Evolutionary conservation across 306 rosid species (phyloP).

Genomic region (Trifolium subterraneum): DNA sequence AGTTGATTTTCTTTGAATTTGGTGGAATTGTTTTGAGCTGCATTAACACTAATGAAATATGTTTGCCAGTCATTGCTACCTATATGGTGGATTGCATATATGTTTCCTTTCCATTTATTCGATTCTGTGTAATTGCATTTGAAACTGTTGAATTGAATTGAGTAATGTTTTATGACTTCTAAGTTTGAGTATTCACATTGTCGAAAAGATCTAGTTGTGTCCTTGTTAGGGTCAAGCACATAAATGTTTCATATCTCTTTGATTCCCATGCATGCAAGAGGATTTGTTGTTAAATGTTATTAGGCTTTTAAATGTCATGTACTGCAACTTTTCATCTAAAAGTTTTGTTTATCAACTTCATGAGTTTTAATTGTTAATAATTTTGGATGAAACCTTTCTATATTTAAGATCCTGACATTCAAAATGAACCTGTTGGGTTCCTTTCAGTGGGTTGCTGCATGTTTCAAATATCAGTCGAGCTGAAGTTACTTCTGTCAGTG

Average conservation of each 20-base stretch:
- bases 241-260: no score
- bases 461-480: constrained; percentile 78
- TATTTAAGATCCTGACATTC: constrained; percentile 12
- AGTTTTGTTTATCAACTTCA: constrained; percentile 22
- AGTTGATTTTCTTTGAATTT: constrained; percentile 13
- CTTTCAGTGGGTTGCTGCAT: constrained; percentile 93
- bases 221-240: no score
- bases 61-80: constrained; percentile 16
- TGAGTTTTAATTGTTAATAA: constrained; percentile 13
- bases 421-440: constrained; percentile 28
- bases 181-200: no score
- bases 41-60: constrained; percentile 5
- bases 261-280: no score
- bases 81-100: constrained; percentile 10
- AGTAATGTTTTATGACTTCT: no score
- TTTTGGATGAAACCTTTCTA: constrained; percentile 18
- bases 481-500: constrained; percentile 67
- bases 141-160: background rate
- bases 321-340: background rate
- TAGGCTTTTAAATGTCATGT: no score
- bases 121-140: background rate
- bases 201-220: no score
- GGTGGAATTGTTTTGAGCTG: constrained; percentile 3
- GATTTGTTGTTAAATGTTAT: no score
- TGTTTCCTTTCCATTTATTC: constrained; percentile 11